Base-by-base conservation (phyloP, 331 rosid species). In the Malus hybrid region DNA sequence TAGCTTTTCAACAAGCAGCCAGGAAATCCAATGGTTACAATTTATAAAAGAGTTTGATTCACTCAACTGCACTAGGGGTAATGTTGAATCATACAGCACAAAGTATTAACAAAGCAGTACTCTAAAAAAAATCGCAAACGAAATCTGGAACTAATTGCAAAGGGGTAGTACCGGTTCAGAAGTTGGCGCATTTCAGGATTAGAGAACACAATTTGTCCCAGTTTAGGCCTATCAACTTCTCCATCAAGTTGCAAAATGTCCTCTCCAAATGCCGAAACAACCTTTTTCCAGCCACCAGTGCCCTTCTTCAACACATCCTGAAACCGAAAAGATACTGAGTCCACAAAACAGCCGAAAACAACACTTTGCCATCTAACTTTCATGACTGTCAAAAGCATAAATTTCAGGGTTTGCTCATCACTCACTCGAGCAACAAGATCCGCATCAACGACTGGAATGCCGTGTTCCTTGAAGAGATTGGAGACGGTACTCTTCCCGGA, bases 401-500 rank as follows among this genome's bases (percentile, higher is more conserved):
- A 15, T 2, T 7, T 22, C 55, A 36, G 20, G 19, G 14, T 15
- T 36, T 34, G 16, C 6, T 11, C 68, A 26, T 73, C 58, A 70
- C 86, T 53, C 83, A 94, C 98, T 0, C 90, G 90, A 77, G 97
- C 95, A 32, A 91, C 85, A 5, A 93, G 28, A n/a, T 90, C 92
- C 1, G 97, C 96, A n/a, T 94, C 97, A 14, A 94, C 95, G 10
- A 94, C 77, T 0, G 96, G 92, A 68, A 92, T 55, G 64, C 74
- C 87, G 6, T 90, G 75, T 60, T 90, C 77, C 79, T 85, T 90
- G 92, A 94, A 94, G 24, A 87, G 92, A 84, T 85, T 82, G 57
- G 97, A 92, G 36, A 88, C 92, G 0, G 96, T 90, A 88, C 97
- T 94, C 83, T 94, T 94, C 69, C 96, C 95, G 1, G 94, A 90